Evolutionary conservation across 495 filamentous ascomycete genomes (phyloP), one percentile per base, ranked within the genome.

Genomic region (Aspergillus diversus): DNA sequence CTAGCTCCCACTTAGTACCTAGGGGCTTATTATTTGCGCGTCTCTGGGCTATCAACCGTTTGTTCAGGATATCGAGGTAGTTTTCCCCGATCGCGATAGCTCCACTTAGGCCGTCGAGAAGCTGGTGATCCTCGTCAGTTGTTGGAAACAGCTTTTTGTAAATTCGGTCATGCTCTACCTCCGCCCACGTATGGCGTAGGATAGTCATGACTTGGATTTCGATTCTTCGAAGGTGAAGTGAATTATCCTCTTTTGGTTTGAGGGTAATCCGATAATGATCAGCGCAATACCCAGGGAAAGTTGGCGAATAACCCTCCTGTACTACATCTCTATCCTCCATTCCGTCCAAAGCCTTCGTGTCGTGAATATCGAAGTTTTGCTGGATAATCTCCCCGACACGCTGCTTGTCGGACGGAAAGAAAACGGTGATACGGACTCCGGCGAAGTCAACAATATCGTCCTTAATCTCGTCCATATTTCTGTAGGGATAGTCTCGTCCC

Each of bases 141-240:
- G 39, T 12, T 11, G 39, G 39, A 15, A 43, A 4, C 5, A 55
- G 52, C 12, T 27, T 34, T 46, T 73, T 73, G 57, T 73, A 73
- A 2, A 66, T 39, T 6, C 69, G 33, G 53, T 73, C 68, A 55
- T 73, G 71, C n/a, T 65, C 66, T 11, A 58, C 63, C 53, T 69
- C 69, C 2, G 71, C 66, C 69, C 67, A 71, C 3, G 69, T 66
- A 42, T 69, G 64, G 11, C 56, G 55, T 5, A 73, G 46, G 0
- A 63, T 63, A 1, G 69, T 64, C 7, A 69, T 64, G 17, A 73
- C 66, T 42, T 73, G 71, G 59, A 71, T 68, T 54, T 73, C 39
- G n/a, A 43, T 15, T 15, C 4, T 11, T 4, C 11, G 11, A 4
- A 4, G 4, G 8, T 11, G 39, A 11, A 13, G 39, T 12, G 5